Percentiles rank a stretch among this genome's conserved stretches.
Evolutionary conservation across 345 rosid species (phyloP).

Genomic region (Jatropha curcas): DNA sequence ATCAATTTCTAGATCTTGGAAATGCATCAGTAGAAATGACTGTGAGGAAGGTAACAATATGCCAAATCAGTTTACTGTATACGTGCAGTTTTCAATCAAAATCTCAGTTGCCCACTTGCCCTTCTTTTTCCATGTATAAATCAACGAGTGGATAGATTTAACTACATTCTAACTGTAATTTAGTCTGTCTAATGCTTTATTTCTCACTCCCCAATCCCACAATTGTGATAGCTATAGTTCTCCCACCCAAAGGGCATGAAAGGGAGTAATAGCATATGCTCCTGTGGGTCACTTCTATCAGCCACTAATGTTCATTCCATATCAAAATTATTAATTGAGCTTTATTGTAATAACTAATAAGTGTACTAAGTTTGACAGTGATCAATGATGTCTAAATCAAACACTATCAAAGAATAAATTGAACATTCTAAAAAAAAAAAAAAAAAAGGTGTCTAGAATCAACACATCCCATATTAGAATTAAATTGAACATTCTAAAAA

Average conservation of each 20-base stretch:
- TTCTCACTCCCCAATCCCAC: neutral
- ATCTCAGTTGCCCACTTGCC: neutral
- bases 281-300: neutral
- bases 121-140: neutral
- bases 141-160: neutral
- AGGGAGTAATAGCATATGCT: neutral
- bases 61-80: neutral
- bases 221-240: neutral
- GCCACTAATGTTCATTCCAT: neutral
- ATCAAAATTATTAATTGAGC: conserved; percentile 2
- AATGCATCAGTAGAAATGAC: neutral
- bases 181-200: neutral
- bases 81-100: neutral
- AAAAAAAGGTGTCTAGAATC: too few species aligned
- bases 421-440: neutral
- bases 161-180: neutral
- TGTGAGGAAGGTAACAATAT: too few species aligned
- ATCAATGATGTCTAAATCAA: neutral
- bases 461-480: too few species aligned
- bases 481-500: neutral
- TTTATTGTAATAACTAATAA: too few species aligned
- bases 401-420: neutral
- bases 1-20: too few species aligned
- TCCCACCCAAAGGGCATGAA: neutral
- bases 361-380: neutral